Conservation (phyloP, 352 stramenopile species). For the Globisporangium echinulatum region DNA sequence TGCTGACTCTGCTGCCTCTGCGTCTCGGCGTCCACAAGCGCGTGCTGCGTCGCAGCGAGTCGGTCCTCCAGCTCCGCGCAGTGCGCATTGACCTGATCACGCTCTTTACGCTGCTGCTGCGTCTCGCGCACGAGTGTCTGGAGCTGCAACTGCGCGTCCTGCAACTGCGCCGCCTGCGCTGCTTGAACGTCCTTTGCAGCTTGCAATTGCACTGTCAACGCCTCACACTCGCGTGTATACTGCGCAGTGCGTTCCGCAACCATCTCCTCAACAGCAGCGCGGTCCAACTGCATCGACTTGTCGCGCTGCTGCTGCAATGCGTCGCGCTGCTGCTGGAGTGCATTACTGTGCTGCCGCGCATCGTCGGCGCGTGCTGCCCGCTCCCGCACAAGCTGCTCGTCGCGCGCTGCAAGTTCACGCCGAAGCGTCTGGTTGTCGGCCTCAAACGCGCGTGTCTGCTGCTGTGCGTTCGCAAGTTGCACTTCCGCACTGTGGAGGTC, state of each 20-base stretch:
- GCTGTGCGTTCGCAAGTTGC: slow-evolving; percentile 53
- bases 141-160: slow-evolving; percentile 41
- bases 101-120: too few relatives aligned
- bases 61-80: slow-evolving; percentile 37
- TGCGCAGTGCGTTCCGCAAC: too few relatives aligned
- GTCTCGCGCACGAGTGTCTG: slow-evolving; percentile 14
- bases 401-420: slow-evolving; percentile 41
- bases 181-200: slow-evolving; percentile 29
- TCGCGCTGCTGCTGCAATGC: slow-evolving; percentile 25
- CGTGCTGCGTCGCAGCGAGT: slow-evolving; percentile 36
- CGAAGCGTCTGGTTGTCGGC: slow-evolving; percentile 63
- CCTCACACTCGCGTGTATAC: slow-evolving; percentile 22
- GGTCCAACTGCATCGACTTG: slow-evolving; percentile 57
- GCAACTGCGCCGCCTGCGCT: slow-evolving; percentile 26
- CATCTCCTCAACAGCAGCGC: slow-evolving; percentile 35
- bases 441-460: slow-evolving; percentile 66
- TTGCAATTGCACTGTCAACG: slow-evolving; percentile 35
- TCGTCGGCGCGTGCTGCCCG: slow-evolving; percentile 55
- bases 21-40: slow-evolving; percentile 18
- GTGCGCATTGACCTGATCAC: too few relatives aligned
- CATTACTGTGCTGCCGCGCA: slow-evolving; percentile 20
- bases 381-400: slow-evolving; percentile 50
- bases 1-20: too few relatives aligned
- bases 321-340: slow-evolving; percentile 25
- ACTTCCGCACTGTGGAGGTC: slow-evolving; percentile 57